Conservation (phyloP, 495 filamentous ascomycete genomes). For the Hyphodiscus hymeniophilus region DNA sequence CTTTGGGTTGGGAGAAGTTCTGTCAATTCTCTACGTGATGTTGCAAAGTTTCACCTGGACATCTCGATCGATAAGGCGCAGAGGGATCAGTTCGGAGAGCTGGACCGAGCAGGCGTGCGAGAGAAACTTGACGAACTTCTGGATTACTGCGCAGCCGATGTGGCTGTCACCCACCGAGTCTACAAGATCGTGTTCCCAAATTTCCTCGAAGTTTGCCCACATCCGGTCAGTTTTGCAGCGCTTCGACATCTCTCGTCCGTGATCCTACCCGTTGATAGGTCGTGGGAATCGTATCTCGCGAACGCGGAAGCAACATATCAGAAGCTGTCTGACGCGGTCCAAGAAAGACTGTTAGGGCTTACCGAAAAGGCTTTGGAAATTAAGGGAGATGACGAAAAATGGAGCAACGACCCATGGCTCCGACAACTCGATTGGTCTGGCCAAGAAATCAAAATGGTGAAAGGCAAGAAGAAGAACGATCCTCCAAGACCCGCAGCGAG, state of each 20-base stretch:
- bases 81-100: constrained; percentile 79
- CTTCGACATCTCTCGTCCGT: constrained; percentile 86
- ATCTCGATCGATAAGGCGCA: constrained; percentile 86
- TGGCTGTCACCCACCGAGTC: constrained; percentile 83
- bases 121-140: constrained; percentile 71
- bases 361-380: constrained; percentile 66
- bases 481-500: constrained; percentile 66
- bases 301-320: constrained; percentile 82
- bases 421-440: constrained; percentile 91
- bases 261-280: constrained; percentile 80
- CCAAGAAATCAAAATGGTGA: constrained; percentile 83
- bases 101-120: constrained; percentile 60
- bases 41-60: constrained; percentile 92
- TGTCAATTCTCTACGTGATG: constrained; percentile 89
- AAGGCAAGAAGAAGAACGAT: constrained; percentile 78
- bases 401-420: constrained; percentile 78
- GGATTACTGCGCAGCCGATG: constrained; percentile 94
- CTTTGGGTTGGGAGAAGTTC: constrained; percentile 92
- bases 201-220: constrained; percentile 82
- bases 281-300: constrained; percentile 76
- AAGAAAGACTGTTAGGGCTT: constrained; percentile 60
- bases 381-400: constrained; percentile 59
- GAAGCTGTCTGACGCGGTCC: constrained; percentile 63
- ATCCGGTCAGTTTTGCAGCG: constrained; percentile 95
- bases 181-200: constrained; percentile 86